These are phyloP conservation scores for Mycogone perniciosa DNA, from an alignment of 2,329 filamentous ascomycete species.

Conservation along the genomic window DNA sequence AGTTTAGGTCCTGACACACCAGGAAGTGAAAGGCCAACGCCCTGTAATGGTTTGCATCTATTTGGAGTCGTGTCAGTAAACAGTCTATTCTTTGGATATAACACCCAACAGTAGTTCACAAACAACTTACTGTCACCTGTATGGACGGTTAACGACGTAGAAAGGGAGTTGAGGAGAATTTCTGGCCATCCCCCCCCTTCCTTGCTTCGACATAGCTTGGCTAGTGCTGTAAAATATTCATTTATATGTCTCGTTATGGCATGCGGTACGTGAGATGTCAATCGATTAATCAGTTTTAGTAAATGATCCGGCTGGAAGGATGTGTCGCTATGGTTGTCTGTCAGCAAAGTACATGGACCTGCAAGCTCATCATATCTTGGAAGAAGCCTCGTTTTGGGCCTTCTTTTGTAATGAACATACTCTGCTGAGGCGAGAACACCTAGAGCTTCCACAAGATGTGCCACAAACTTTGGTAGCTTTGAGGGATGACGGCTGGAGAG, in stretches of 20 bases:
- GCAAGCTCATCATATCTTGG: background rate
- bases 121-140: constrained; percentile 16
- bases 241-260: constrained; percentile 20
- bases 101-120: background rate
- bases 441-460: constrained; percentile 31
- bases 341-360: constrained; percentile 13
- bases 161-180: constrained; percentile 24
- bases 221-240: constrained; percentile 37
- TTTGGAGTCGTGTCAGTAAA: background rate
- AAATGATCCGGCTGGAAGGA: constrained; percentile 21
- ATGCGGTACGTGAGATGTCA: constrained; percentile 18
- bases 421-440: constrained; percentile 16
- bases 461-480: constrained; percentile 30
- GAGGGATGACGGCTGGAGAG: constrained; percentile 23
- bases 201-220: constrained; percentile 27
- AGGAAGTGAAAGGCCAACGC: constrained; percentile 36
- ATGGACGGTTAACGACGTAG: constrained; percentile 21
- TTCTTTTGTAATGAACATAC: constrained; percentile 18
- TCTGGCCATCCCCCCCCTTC: constrained; percentile 16
- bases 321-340: constrained; percentile 12
- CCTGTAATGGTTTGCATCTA: constrained; percentile 23
- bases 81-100: background rate
- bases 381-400: too few species aligned
- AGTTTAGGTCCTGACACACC: constrained; percentile 27
- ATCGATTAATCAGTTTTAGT: constrained; percentile 30